Percentiles rank a stretch among this genome's conserved stretches.
Conservation (phyloP, 306 rosid species). For the Casuarina cunninghamiana region DNA sequence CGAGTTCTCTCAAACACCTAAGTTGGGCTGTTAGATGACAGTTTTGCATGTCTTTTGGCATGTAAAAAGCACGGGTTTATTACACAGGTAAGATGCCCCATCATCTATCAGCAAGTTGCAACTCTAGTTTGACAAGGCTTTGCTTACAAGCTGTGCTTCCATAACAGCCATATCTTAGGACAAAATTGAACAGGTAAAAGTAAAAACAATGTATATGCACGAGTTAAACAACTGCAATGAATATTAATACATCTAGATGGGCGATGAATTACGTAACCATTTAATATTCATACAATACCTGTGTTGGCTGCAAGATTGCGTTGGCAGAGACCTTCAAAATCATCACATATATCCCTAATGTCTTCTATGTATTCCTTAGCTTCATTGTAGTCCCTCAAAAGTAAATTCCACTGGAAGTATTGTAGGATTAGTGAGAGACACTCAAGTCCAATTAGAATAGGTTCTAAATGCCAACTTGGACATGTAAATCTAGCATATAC, state of each 20-base stretch:
- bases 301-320: slow-evolving; percentile 92
- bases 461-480: not conserved
- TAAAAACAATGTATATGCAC: not conserved
- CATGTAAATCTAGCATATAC: slow-evolving; percentile 12
- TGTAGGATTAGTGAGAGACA: slow-evolving; percentile 19
- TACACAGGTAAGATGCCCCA: not conserved
- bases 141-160: slow-evolving; percentile 2
- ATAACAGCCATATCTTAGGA: not conserved
- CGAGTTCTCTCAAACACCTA: not conserved
- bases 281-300: slow-evolving; percentile 35
- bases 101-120: not conserved
- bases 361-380: slow-evolving; percentile 95
- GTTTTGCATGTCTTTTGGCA: not conserved
- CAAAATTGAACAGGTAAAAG: not conserved
- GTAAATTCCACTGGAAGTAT: slow-evolving; percentile 76
- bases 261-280: not conserved
- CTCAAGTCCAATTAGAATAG: slow-evolving; percentile 25
- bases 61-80: not conserved
- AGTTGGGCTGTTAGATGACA: not conserved
- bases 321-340: slow-evolving; percentile 93
- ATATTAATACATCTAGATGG: not conserved
- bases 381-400: slow-evolving; percentile 73
- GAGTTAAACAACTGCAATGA: not conserved
- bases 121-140: not conserved
- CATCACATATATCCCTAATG: slow-evolving; percentile 82